phyloP scores from a whole-genome alignment of 2,329 filamentous ascomycete species.

The Sporothrix euskadiensis region DNA sequence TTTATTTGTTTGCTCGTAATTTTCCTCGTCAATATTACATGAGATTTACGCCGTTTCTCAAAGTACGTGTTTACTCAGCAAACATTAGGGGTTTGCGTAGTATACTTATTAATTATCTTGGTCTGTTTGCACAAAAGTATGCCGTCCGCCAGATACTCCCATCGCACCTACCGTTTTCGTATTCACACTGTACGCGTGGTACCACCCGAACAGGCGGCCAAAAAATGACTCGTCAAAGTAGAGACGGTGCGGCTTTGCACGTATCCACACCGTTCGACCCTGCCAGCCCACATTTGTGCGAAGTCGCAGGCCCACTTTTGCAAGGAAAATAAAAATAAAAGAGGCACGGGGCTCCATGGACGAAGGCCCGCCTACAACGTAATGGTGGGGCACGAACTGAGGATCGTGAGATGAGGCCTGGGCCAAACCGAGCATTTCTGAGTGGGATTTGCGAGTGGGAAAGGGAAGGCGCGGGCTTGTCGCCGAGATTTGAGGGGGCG shows the following conservation, averaged over 20 bases:
- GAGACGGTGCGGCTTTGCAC: constrained; percentile 17
- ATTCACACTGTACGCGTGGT: constrained; percentile 10
- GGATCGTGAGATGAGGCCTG: constrained; percentile 11
- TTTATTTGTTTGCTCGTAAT: background rate
- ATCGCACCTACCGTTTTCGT: constrained; percentile 8
- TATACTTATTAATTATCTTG: background rate
- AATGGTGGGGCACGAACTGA: constrained; percentile 16
- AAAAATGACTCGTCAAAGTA: constrained; percentile 23
- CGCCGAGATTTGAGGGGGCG: constrained; percentile 5
- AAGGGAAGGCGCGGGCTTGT: background rate
- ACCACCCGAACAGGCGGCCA: constrained; percentile 1
- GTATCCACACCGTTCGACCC: constrained; percentile 18
- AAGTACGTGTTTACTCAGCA: background rate
- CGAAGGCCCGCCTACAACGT: constrained; percentile 1
- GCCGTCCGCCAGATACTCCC: background rate
- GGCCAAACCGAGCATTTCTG: background rate
- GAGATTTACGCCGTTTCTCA: too few species aligned
- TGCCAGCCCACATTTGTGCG: constrained; percentile 1
- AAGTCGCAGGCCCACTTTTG: background rate
- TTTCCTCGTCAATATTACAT: background rate
- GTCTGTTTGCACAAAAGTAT: background rate
- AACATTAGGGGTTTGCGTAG: background rate
- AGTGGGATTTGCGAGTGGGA: background rate
- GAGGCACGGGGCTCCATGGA: background rate
- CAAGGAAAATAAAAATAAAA: background rate